phyloP scores from a whole-genome alignment of 768 basidiomycete genomes.

The Dictyophora rubrovolvata region DNA sequence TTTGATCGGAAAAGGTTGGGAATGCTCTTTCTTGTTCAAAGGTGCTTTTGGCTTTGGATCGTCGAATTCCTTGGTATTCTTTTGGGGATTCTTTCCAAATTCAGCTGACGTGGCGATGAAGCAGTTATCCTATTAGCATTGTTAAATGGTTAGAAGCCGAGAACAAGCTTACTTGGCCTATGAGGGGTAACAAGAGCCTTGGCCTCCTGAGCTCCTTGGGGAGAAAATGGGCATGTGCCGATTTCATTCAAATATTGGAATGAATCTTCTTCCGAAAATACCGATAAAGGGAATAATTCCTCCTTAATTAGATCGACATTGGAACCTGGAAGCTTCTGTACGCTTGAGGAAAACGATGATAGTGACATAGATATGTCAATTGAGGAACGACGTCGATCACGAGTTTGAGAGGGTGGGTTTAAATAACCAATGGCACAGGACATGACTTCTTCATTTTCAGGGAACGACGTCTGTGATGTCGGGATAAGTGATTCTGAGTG shows the following conservation, averaged over 20 bases:
- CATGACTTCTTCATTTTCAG: too few relatives aligned
- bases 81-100: neutral
- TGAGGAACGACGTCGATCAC: conserved; percentile 1
- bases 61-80: neutral
- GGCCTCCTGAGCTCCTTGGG: too few relatives aligned
- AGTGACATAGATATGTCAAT: conserved; percentile 1
- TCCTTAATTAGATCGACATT: conserved; percentile 5
- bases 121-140: neutral
- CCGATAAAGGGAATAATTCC: conserved; percentile 2
- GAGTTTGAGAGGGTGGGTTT: neutral
- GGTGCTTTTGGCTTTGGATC: neutral
- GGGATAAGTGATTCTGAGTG: too few relatives aligned
- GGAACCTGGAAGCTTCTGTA: neutral
- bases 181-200: too few relatives aligned
- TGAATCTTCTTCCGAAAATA: neutral
- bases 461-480: too few relatives aligned
- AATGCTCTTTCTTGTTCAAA: neutral
- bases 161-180: too few relatives aligned
- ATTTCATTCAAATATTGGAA: neutral
- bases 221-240: neutral
- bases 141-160: neutral
- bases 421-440: neutral
- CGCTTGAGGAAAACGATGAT: neutral
- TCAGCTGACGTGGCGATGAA: neutral
- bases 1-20: neutral